Conservation (phyloP, 768 basidiomycete species). For the Paxillus rubicundulus region DNA sequence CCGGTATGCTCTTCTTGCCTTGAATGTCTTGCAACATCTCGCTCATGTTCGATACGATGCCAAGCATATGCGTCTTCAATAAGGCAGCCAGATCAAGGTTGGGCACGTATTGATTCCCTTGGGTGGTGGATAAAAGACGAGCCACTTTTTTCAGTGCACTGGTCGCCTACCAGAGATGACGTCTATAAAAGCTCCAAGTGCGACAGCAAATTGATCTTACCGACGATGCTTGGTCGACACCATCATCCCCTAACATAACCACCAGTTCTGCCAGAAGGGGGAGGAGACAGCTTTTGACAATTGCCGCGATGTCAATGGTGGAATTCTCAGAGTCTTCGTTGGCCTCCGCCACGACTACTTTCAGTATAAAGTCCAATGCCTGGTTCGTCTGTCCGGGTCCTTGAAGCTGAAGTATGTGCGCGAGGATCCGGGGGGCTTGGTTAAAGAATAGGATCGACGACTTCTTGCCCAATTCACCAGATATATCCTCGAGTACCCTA, state of each 20-base stretch:
- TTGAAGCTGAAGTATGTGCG: slow-evolving; percentile 62
- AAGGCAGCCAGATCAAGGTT: slow-evolving; percentile 51
- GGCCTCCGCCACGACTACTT: slow-evolving; percentile 51
- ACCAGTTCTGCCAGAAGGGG: slow-evolving; percentile 74
- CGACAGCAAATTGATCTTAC: slow-evolving; percentile 35
- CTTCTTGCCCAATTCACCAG: slow-evolving; percentile 45
- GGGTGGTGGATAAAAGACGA: slow-evolving; percentile 25
- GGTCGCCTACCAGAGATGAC: slow-evolving; percentile 43
- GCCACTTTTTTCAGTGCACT: slow-evolving; percentile 46
- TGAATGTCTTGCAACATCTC: slow-evolving; percentile 83
- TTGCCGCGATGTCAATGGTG: slow-evolving; percentile 42
- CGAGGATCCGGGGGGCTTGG: slow-evolving; percentile 59
- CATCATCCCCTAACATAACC: slow-evolving; percentile 72
- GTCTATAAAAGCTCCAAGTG: slow-evolving; percentile 34
- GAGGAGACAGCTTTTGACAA: slow-evolving; percentile 67
- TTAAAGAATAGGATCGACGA: slow-evolving; percentile 52
- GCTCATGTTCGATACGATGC: slow-evolving; percentile 80
- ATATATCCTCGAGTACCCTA: slow-evolving; percentile 60
- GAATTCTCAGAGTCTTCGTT: slow-evolving; percentile 25
- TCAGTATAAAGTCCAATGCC: slow-evolving; percentile 60
- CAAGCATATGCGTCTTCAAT: slow-evolving; percentile 76
- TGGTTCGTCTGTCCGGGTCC: slow-evolving; percentile 53
- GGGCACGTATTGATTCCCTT: slow-evolving; percentile 26
- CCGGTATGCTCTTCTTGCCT: slow-evolving; percentile 64
- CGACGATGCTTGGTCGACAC: slow-evolving; percentile 39